phyloP scores from a whole-genome alignment of 1,284 basidiomycete genomes.

The Ustilago shanxiensis region DNA sequence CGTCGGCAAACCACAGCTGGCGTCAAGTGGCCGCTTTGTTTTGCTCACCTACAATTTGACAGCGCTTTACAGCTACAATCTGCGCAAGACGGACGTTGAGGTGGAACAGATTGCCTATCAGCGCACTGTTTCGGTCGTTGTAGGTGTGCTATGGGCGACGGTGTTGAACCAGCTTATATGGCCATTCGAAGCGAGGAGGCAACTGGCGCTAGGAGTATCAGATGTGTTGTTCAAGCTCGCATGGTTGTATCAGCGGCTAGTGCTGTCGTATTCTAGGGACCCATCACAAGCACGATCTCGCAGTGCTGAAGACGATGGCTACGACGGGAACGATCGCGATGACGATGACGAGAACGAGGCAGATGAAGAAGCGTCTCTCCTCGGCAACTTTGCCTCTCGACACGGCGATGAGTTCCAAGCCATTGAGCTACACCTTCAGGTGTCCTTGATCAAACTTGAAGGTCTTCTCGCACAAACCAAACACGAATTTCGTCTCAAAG shows the following conservation, averaged over 20 bases:
- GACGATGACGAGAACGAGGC: constrained; percentile 14
- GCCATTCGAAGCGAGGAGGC: constrained; percentile 91
- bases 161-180: constrained; percentile 91
- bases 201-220: constrained; percentile 84
- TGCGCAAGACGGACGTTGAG: constrained; percentile 78
- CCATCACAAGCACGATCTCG: constrained; percentile 15
- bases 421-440: constrained; percentile 94
- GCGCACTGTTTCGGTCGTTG: constrained; percentile 84
- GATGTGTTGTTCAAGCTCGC: constrained; percentile 73
- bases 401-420: constrained; percentile 58
- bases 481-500: constrained; percentile 91
- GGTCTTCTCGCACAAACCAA: constrained; percentile 84
- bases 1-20: constrained; percentile 74
- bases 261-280: constrained; percentile 60
- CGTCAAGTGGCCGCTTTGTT: constrained; percentile 64
- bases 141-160: constrained; percentile 89
- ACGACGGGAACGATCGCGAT: not conserved
- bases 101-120: constrained; percentile 81
- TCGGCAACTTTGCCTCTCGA: constrained; percentile 28
- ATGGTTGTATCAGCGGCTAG: constrained; percentile 63
- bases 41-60: constrained; percentile 83
- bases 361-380: constrained; percentile 52
- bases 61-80: constrained; percentile 80
- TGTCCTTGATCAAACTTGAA: constrained; percentile 80
- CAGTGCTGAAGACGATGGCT: constrained; percentile 16